Evolutionary conservation across 225 moss, liverwort and hornwort genomes (phyloP).

Genomic region (Pseudoscleropodium purum): DNA sequence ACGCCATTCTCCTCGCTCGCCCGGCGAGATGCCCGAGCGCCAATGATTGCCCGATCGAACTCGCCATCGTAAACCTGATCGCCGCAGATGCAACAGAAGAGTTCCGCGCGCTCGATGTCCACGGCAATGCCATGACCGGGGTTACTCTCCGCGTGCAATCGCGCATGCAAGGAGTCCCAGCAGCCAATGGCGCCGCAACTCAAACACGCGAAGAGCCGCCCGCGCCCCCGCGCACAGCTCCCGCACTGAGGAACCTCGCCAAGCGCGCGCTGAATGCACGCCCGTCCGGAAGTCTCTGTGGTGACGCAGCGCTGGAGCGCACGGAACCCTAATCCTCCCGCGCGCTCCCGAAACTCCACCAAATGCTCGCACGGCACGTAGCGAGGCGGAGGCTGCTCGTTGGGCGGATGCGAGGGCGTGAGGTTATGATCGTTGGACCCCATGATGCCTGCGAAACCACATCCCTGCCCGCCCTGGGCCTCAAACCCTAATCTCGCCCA

Average conservation of each 20-base stretch:
- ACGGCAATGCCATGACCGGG: conserved; percentile 81
- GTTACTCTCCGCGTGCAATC: conserved; percentile 64
- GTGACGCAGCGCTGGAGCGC: conserved; percentile 65
- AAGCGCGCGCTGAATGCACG: conserved; percentile 57
- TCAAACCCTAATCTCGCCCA: not conserved
- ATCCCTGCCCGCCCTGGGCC: not conserved
- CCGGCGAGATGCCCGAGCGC: conserved; percentile 26
- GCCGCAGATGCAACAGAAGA: conserved; percentile 78
- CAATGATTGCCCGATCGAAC: conserved; percentile 77
- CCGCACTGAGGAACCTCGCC: conserved; percentile 68
- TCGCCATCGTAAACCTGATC: conserved; percentile 82
- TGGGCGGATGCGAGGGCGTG: not conserved
- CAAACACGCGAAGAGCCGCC: conserved; percentile 64
- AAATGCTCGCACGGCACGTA: conserved; percentile 73
- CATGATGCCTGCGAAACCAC: conserved; percentile 14
- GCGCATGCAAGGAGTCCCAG: conserved; percentile 51
- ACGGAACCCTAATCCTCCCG: conserved; percentile 36
- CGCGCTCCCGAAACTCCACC: conserved; percentile 46
- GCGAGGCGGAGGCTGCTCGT: not conserved
- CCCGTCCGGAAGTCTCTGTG: conserved; percentile 57
- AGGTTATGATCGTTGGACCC: conserved; percentile 10
- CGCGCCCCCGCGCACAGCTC: conserved; percentile 48
- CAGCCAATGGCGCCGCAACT: conserved; percentile 66
- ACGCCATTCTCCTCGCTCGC: conserved; percentile 2
- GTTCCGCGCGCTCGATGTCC: conserved; percentile 84